Evolutionary conservation across 140 eudicot genomes (phyloP).

Genomic region (Flaveria floridana): DNA sequence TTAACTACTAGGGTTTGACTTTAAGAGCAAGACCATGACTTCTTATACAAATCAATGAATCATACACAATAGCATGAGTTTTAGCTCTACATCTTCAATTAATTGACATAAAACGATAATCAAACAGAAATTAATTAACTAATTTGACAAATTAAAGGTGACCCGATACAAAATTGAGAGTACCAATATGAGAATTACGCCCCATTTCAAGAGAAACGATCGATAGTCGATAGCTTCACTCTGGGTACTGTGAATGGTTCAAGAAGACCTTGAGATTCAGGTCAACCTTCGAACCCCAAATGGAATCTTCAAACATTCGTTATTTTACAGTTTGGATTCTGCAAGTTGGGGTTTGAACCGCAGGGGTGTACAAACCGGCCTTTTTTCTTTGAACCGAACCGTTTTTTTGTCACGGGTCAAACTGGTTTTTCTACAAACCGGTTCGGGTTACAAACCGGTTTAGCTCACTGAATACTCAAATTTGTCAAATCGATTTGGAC

Average conservation of each 20-base stretch:
- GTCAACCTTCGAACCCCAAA: conserved; percentile 18
- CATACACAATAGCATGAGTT: background rate
- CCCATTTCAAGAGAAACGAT: conserved; percentile 25
- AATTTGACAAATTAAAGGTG: conserved; percentile 19
- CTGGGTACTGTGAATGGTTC: conserved; percentile 1
- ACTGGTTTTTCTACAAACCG: no score
- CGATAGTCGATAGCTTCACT: conserved; percentile 10
- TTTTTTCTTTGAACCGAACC: no score
- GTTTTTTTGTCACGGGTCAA: no score
- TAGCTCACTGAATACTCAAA: no score
- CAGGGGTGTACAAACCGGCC: no score
- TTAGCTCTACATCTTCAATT: background rate
- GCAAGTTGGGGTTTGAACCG: background rate
- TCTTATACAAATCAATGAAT: background rate
- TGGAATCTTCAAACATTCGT: conserved; percentile 14
- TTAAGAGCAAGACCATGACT: conserved; percentile 21
- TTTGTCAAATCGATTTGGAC: no score
- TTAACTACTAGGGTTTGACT: conserved; percentile 27
- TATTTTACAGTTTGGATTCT: conserved; percentile 1
- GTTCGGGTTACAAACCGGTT: no score
- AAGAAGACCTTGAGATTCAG: background rate
- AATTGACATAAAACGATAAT: conserved; percentile 9
- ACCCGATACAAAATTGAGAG: background rate
- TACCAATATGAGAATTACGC: conserved; percentile 31
- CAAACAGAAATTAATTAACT: conserved; percentile 15